Base-by-base conservation (phyloP, 2,329 filamentous ascomycete genomes). In the Penicillium psychrosexuale region DNA sequence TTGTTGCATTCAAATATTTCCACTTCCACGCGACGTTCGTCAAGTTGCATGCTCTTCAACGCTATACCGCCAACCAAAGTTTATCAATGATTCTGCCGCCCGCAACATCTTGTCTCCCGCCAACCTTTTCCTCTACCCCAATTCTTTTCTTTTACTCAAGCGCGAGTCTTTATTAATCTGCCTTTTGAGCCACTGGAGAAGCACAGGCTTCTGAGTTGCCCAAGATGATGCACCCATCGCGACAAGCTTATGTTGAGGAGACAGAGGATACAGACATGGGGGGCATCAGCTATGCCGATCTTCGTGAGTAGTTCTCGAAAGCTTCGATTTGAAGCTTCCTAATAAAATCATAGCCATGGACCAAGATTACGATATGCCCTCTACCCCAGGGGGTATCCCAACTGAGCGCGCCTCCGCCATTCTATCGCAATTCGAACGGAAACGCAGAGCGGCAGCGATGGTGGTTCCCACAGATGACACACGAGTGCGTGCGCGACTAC, bases 191-290 rank as follows among this genome's bases (percentile, higher is more conserved):
- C 45, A 17, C 15, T 38, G 38, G 11, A 34, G 47, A 63, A 59
- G 57, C 57, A 27, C 2, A 37, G 37, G 54, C 56, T 59, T 62
- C 55, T 49, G 36, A 24, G 13, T 47, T 51, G 55, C 59, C 38
- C 66, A 75, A 69, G 70, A 82, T 77, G 72, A 82, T 96, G 78
- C 93, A 97, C 79, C 93, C 93, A 55, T 86, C 93, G 72, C 85
- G 94, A 62, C 88, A 93, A 75, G 93, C 93, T 39, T 97, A 95
- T 75, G 91, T 97, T 61, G 93, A 97, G 80, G 93, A 97, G 69
- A 75, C 81, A 50, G 82, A 84, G 77, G 79, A 82, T 65, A 77
- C 77, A 51, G 78, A 79, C 45, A 82, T 80, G 75, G 83, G 83
- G 75, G 83, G 83, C 55, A 81, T 88, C 61, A 82, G 84, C 64